Percentiles rank a stretch among this genome's conserved stretches.
These are phyloP conservation scores for Penicillium mononematosum DNA, from an alignment of 495 filamentous ascomycete genomes.

Conservation along the genomic window DNA sequence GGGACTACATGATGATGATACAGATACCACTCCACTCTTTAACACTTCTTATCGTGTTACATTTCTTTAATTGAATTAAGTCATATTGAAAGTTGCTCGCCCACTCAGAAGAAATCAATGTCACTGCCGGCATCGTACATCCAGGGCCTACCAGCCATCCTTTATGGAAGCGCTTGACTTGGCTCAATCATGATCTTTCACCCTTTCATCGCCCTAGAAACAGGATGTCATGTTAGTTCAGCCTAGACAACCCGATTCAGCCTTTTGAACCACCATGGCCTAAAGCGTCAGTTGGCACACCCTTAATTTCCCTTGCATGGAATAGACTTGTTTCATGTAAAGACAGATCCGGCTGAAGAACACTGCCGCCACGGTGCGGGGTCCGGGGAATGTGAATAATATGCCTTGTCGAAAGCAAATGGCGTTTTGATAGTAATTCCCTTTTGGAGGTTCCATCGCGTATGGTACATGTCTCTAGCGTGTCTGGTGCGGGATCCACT, in stretches of 20 bases:
- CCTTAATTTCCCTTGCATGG: neutral
- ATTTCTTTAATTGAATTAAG: conserved; percentile 1
- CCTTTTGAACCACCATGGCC: neutral
- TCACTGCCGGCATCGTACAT: neutral
- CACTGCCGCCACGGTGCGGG: neutral
- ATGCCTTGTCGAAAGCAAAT: neutral
- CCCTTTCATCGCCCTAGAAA: neutral
- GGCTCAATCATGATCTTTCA: too few species aligned
- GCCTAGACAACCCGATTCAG: neutral
- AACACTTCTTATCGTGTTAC: conserved; percentile 8
- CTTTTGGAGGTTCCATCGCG: too few species aligned
- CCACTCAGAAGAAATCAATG: neutral
- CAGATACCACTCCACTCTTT: conserved; percentile 33
- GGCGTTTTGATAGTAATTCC: neutral
- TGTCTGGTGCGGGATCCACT: too few species aligned
- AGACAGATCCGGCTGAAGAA: neutral
- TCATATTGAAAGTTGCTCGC: neutral
- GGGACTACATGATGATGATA: conserved; percentile 19
- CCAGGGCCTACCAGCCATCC: too few species aligned
- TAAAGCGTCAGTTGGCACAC: neutral
- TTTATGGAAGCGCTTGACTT: too few species aligned
- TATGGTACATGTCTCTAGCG: too few species aligned
- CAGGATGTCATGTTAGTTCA: neutral
- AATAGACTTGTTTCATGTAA: neutral
- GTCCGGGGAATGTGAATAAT: conserved; percentile 1